A percentile compares a stretch with the other conserved stretches of the same genome.
Conservation (phyloP, 202 grass and related monocot genomes). For the Dendrocalamus latiflorus region DNA sequence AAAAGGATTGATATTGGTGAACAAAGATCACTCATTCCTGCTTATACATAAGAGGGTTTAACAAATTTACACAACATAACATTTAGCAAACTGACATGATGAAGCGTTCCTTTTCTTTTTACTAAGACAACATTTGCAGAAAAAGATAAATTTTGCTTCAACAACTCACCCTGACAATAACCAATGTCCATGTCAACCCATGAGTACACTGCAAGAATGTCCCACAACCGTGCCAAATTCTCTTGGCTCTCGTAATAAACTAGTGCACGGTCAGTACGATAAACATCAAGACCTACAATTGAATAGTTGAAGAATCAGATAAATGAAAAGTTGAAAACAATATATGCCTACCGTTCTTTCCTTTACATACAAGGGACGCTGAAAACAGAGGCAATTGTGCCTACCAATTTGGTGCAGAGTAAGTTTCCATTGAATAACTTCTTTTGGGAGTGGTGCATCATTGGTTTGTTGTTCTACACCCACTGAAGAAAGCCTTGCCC, state of each 20-base stretch:
- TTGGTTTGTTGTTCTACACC: conserved; percentile 24
- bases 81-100: not conserved
- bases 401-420: conserved; percentile 97
- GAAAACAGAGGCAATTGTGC: not conserved
- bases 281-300: conserved; percentile 82
- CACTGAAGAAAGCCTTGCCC: conserved; percentile 1
- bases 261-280: conserved; percentile 85
- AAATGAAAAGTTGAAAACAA: not conserved
- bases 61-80: not conserved
- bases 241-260: conserved; percentile 82
- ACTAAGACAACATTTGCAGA: not conserved
- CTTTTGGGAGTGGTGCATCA: conserved; percentile 37
- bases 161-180: conserved; percentile 84
- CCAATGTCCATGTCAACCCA: conserved; percentile 94
- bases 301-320: conserved; percentile 15
- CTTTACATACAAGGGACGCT: not conserved
- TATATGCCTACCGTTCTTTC: not conserved
- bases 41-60: conserved; percentile 19
- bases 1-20: conserved; percentile 90
- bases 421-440: conserved; percentile 85
- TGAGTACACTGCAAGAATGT: conserved; percentile 91
- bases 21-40: conserved; percentile 99
- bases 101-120: not conserved
- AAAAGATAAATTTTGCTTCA: not conserved
- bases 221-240: conserved; percentile 80